Percentiles rank a stretch among this genome's conserved stretches.
Conservation (phyloP, 2,329 filamentous ascomycete species). For the Neofusicoccum laricinum region DNA sequence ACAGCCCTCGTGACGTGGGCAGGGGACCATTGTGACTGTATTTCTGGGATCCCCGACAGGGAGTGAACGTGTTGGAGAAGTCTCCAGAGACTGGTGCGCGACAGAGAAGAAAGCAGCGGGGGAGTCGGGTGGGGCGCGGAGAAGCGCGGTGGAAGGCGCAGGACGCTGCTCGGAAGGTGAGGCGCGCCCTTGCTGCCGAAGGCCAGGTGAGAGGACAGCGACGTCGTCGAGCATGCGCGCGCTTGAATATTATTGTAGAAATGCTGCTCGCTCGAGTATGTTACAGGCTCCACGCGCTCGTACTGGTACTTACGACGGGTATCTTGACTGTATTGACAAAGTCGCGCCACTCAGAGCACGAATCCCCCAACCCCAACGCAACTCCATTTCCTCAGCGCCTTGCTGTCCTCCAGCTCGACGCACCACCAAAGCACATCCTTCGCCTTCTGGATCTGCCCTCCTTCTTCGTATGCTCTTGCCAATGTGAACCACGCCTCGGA, state of each 20-base stretch:
- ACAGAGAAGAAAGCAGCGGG: background rate
- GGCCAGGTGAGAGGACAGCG: background rate
- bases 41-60: background rate
- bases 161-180: background rate
- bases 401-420: conserved; percentile 85
- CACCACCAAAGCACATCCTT: conserved; percentile 97
- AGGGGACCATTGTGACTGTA: background rate
- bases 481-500: conserved; percentile 92
- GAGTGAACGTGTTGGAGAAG: too few relatives aligned
- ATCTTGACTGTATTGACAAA: conserved; percentile 6
- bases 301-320: conserved; percentile 16
- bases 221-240: too few relatives aligned
- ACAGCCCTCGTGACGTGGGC: background rate
- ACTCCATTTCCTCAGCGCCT: conserved; percentile 75
- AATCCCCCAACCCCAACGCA: conserved; percentile 48
- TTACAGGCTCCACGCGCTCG: conserved; percentile 12
- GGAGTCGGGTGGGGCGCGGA: background rate
- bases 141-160: background rate
- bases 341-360: conserved; percentile 3
- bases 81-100: background rate
- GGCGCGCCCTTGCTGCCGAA: too few relatives aligned
- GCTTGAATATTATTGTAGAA: background rate
- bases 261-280: background rate
- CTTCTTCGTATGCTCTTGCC: conserved; percentile 82
- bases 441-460: conserved; percentile 79